Percentiles rank a stretch among this genome's conserved stretches.
Evolutionary conservation across 2,329 filamentous ascomycete genomes (phyloP).

Genomic region (Ophiobolus disseminans): DNA sequence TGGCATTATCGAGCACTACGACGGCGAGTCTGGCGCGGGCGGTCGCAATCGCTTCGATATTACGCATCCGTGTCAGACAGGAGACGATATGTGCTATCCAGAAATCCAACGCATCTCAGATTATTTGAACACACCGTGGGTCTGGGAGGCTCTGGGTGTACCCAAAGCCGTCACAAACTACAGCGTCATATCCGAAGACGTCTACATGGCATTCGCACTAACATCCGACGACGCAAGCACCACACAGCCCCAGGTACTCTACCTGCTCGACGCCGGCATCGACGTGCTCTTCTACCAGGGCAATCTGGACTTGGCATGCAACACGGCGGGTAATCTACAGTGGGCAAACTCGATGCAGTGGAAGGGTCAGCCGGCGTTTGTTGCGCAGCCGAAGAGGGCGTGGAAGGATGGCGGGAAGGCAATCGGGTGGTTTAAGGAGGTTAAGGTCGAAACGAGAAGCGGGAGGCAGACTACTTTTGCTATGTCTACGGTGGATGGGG

Average conservation of each 20-base stretch:
- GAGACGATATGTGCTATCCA: slow-evolving; percentile 50
- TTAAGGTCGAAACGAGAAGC: slow-evolving; percentile 35
- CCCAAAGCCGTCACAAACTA: slow-evolving; percentile 45
- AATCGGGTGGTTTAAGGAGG: slow-evolving; percentile 46
- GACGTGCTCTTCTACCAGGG: slow-evolving; percentile 52
- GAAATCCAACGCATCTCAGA: slow-evolving; percentile 36
- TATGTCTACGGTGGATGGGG: slow-evolving; percentile 48
- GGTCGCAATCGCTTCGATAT: slow-evolving; percentile 56
- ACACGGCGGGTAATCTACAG: slow-evolving; percentile 49
- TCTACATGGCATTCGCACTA: slow-evolving; percentile 36
- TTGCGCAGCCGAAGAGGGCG: slow-evolving; percentile 35
- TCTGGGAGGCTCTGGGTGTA: slow-evolving; percentile 43
- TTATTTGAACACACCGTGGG: slow-evolving; percentile 44
- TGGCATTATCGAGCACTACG: slow-evolving; percentile 51
- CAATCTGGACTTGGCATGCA: slow-evolving; percentile 52
- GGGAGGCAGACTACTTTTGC: slow-evolving; percentile 44
- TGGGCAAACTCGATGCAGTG: slow-evolving; percentile 53
- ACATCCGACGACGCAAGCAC: slow-evolving; percentile 38
- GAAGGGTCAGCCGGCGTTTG: slow-evolving; percentile 55
- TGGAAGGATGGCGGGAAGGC: slow-evolving; percentile 35
- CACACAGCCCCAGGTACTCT: slow-evolving; percentile 45
- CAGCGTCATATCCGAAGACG: slow-evolving; percentile 30
- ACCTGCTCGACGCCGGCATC: slow-evolving; percentile 46
- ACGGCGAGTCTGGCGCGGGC: slow-evolving; percentile 49
- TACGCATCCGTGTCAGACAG: slow-evolving; percentile 46